Evolutionary conservation across 179 eudicot genomes (phyloP).

Genomic region (Drosera spatulata): DNA sequence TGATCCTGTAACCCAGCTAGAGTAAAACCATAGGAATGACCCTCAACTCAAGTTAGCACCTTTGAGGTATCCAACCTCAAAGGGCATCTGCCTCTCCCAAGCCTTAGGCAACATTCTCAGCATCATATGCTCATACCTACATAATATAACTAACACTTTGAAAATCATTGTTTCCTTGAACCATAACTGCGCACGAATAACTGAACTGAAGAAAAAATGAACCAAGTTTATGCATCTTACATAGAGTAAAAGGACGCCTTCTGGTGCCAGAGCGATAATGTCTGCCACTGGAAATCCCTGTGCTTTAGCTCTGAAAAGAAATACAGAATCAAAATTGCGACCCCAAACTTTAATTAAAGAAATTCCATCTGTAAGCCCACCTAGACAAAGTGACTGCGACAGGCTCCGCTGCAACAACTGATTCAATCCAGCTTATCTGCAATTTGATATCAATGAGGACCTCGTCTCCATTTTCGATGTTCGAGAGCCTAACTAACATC

Average conservation of each 20-base stretch:
- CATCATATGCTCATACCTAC: too few species aligned
- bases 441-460: slow-evolving; percentile 62
- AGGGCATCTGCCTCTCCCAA: too few species aligned
- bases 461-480: slow-evolving; percentile 47
- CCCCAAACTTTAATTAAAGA: background rate
- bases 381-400: slow-evolving; percentile 79
- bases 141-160: too few species aligned
- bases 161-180: too few species aligned
- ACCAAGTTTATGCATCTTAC: slow-evolving; percentile 38
- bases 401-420: slow-evolving; percentile 88
- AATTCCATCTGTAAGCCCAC: slow-evolving; percentile 19
- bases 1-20: too few species aligned
- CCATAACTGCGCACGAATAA: too few species aligned
- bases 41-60: too few species aligned
- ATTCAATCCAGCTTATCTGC: slow-evolving; percentile 90
- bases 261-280: slow-evolving; percentile 69
- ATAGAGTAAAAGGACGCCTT: slow-evolving; percentile 62
- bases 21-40: too few species aligned
- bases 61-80: too few species aligned
- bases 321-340: slow-evolving; percentile 4
- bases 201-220: background rate
- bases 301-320: slow-evolving; percentile 43
- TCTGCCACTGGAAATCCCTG: slow-evolving; percentile 59
- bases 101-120: too few species aligned
- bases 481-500: slow-evolving; percentile 62